Evolutionary conservation across 2,329 filamentous ascomycete genomes (phyloP).

Genomic region (Diaporthe sp.): DNA sequence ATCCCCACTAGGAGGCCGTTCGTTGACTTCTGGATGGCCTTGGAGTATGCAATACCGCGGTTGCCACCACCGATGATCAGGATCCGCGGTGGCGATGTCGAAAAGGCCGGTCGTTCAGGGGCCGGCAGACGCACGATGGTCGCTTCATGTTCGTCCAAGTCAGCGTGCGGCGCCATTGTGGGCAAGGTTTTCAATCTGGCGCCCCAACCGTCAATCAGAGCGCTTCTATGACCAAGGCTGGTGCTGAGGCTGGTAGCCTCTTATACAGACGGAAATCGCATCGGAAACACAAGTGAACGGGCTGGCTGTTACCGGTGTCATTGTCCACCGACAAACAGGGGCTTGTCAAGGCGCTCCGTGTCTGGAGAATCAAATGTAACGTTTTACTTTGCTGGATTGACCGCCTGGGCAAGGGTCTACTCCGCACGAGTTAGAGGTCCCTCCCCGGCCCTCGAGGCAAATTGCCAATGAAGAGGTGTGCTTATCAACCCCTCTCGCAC

Average conservation of each 20-base stretch:
- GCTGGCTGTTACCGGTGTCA: background rate
- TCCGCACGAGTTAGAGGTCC: background rate
- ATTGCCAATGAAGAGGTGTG: too few species aligned
- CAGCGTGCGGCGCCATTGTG: slow-evolving; percentile 14
- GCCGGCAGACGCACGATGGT: slow-evolving; percentile 6
- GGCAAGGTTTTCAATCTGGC: background rate
- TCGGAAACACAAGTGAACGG: background rate
- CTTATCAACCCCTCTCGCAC: slow-evolving; percentile 12
- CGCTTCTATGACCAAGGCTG: background rate
- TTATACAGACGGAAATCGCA: background rate
- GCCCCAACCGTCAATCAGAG: background rate
- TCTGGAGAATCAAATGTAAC: background rate
- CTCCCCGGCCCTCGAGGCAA: background rate
- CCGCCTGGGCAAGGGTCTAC: background rate
- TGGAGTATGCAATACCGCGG: background rate
- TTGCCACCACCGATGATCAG: slow-evolving; percentile 10
- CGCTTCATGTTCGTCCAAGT: background rate
- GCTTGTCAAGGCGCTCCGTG: background rate
- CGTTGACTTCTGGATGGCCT: slow-evolving; percentile 9
- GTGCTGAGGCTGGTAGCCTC: background rate
- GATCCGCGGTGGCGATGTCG: background rate
- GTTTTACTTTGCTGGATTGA: background rate
- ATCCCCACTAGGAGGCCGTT: background rate
- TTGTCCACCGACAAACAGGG: background rate
- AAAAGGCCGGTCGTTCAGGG: background rate